Evolutionary conservation across 306 rosid species (phyloP).

Genomic region (Quercus bicolor): DNA sequence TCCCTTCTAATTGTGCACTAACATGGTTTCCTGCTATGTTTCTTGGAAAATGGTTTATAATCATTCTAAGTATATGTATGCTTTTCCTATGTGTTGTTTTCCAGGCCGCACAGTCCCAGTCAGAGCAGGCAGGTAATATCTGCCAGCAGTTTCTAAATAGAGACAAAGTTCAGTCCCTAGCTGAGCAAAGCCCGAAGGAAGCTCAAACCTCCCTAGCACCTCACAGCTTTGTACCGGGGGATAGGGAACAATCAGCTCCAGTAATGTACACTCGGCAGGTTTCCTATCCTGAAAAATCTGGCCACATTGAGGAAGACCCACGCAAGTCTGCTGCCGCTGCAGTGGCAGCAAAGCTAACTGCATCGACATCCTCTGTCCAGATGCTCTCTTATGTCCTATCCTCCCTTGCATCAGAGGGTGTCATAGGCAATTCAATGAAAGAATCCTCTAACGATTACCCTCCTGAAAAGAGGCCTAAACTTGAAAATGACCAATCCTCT

Average conservation of each 20-base stretch:
- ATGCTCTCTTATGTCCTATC: conserved; percentile 95
- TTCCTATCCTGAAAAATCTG: conserved; percentile 53
- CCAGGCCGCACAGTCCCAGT: conserved; percentile 81
- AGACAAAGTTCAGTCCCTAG: conserved; percentile 39
- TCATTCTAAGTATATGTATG: conserved; percentile 5
- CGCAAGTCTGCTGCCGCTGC: conserved; percentile 98
- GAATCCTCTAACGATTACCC: conserved; percentile 63
- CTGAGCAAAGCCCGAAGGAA: conserved; percentile 67
- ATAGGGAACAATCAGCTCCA: conserved; percentile 76
- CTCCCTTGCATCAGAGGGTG: conserved; percentile 94
- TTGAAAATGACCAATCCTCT: conserved; percentile 57
- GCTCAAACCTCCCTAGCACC: conserved; percentile 55
- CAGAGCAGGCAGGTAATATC: conserved; percentile 53
- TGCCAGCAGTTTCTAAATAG: conserved; percentile 50
- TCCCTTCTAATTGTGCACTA: not conserved
- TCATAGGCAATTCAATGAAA: conserved; percentile 54
- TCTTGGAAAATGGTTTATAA: not conserved
- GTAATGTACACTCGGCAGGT: conserved; percentile 62
- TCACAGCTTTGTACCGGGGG: conserved; percentile 44
- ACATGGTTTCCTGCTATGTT: not conserved
- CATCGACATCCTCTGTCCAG: conserved; percentile 89
- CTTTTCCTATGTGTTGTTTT: conserved; percentile 17
- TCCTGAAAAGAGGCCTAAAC: conserved; percentile 75
- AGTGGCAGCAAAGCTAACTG: conserved; percentile 93
- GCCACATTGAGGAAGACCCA: conserved; percentile 62